phyloP scores from a whole-genome alignment of 2,329 filamentous ascomycete species.

The Claviceps maximensis region DNA sequence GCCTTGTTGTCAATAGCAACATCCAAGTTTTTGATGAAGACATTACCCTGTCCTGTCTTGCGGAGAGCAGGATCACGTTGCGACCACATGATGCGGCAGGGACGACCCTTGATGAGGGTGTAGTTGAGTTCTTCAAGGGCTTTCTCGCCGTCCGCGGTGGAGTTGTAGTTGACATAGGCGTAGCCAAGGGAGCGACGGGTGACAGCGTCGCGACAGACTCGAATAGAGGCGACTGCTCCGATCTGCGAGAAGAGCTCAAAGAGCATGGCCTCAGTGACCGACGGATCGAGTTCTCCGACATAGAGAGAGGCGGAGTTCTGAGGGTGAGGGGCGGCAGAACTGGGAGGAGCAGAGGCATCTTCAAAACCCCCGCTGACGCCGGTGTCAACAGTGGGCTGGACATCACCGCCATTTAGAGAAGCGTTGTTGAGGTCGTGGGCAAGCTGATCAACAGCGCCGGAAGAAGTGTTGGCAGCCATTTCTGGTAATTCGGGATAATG shows the following conservation, averaged over 20 bases:
- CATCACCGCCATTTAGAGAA: slow-evolving; percentile 55
- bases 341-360: slow-evolving; percentile 57
- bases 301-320: slow-evolving; percentile 97
- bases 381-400: slow-evolving; percentile 61
- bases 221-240: slow-evolving; percentile 95
- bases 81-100: slow-evolving; percentile 99
- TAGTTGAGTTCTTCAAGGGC: slow-evolving; percentile 99
- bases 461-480: slow-evolving; percentile 48
- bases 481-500: slow-evolving; percentile 17
- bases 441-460: slow-evolving; percentile 64
- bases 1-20: slow-evolving; percentile 99
- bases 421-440: slow-evolving; percentile 63
- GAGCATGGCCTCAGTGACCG: slow-evolving; percentile 98
- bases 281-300: slow-evolving; percentile 94
- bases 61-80: slow-evolving; percentile 97
- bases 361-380: slow-evolving; percentile 41
- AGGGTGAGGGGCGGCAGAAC: slow-evolving; percentile 62
- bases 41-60: slow-evolving; percentile 98
- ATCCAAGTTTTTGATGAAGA: slow-evolving; percentile 99
- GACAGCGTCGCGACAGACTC: slow-evolving; percentile 97
- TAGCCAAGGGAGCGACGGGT: slow-evolving; percentile 97
- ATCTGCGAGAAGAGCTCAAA: slow-evolving; percentile 99
- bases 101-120: slow-evolving; percentile 95
- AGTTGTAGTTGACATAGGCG: slow-evolving; percentile 99
- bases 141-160: slow-evolving; percentile 89